Percentiles rank a stretch among this genome's conserved stretches.
phyloP scores from a whole-genome alignment of 495 filamentous ascomycete genomes.

The Penicillium paxilli region DNA sequence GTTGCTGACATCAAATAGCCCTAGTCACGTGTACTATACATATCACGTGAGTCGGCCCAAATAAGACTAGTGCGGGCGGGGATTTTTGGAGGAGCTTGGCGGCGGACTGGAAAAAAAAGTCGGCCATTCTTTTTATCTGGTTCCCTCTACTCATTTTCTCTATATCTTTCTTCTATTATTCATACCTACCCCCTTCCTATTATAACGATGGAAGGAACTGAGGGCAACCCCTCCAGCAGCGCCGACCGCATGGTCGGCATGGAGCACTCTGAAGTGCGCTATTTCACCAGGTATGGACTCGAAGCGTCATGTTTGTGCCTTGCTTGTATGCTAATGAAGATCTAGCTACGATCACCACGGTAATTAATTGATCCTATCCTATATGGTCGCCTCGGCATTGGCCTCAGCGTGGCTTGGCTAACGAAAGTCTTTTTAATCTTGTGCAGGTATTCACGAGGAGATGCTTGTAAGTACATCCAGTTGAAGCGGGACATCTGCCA shows the following conservation, averaged over 20 bases:
- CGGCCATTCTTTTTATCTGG: constrained; percentile 11
- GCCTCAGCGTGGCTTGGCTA: constrained; percentile 7
- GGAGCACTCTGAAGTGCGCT: constrained; percentile 90
- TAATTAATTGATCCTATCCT: constrained; percentile 36
- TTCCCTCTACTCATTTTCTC: constrained; percentile 7
- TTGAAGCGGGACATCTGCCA: no score
- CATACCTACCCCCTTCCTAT: no score
- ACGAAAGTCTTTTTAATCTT: constrained; percentile 18
- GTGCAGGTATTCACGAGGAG: constrained; percentile 91
- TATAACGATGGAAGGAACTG: constrained; percentile 38
- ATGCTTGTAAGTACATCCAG: constrained; percentile 76
- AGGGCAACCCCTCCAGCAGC: constrained; percentile 39
- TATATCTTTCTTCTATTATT: neutral
- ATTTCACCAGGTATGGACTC: constrained; percentile 83
- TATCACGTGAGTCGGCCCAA: neutral
- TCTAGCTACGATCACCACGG: constrained; percentile 93
- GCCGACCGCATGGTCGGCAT: constrained; percentile 58
- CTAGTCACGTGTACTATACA: constrained; percentile 11
- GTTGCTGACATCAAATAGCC: constrained; percentile 1
- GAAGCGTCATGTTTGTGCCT: neutral
- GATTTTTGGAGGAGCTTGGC: constrained; percentile 33
- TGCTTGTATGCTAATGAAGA: constrained; percentile 21
- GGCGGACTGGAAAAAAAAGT: constrained; percentile 37
- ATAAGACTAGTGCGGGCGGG: constrained; percentile 21
- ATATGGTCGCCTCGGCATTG: neutral